Evolutionary conservation across 2,329 filamentous ascomycete genomes (phyloP), one percentile per base, ranked within the genome.

Genomic region (Malbranchea zuffiana): DNA sequence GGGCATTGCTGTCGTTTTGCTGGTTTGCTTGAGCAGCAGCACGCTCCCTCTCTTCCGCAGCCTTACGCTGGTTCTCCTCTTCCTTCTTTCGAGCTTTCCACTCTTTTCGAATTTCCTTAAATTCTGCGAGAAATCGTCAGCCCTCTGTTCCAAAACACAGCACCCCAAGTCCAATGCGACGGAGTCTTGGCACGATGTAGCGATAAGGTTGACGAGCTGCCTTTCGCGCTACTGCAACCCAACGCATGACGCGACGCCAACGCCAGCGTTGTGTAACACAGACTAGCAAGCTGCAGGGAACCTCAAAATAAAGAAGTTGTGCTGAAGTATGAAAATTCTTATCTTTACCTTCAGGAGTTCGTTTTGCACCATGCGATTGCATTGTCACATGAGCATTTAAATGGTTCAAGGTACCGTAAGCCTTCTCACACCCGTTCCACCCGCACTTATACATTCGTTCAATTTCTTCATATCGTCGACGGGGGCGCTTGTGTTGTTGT

Each of bases 31-130:
- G 60, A 4, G 71, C 78, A 19, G 74, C 73, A 7, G 73, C 59
- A 42, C 87, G 82, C 44, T 78, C 72, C 47, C 80, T 73, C 55
- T 95, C 87, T 46, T 96, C 88, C 6, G 87, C 84, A 8, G 81
- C 82, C 68, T 95, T 95, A 54, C 87, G 82, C 50, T 77, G 72
- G 35, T 80, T 80, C 48, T 96, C 88, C 52, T 96, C 88, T 60
- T 96, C 90, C 83, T 98, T 98, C 75, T 96, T 96, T 54, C 90
- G 85, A 25, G 84, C 83, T 68, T 96, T 98, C 90, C 90, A 98
- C 56, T 96, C 88, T 58, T 96, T 96, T 46, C 90, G 82, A 43
- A 96, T 95, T 56, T 98, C 90, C 60, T 98, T 98, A 67, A 98
- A 96, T 62, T 96, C 90, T 96, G 55, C 47, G 41, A 50, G 56